These are phyloP conservation scores for Batkoa obscura DNA, from an alignment of 371 early-diverging fungal species.

Conservation along the genomic window DNA sequence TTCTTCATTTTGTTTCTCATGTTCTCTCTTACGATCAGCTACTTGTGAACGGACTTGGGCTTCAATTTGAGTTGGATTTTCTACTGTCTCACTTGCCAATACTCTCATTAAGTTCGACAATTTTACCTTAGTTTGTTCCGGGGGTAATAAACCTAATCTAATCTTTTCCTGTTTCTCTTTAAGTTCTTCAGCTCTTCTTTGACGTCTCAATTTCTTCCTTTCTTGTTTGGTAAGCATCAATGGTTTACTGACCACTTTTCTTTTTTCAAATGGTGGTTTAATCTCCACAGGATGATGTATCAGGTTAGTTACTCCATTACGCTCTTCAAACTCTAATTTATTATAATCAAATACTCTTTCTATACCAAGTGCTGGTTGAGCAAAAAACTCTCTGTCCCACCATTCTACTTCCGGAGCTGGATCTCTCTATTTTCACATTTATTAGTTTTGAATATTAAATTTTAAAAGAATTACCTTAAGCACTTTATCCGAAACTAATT, in stretches of 20 bases:
- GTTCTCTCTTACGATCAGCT: slow-evolving; percentile 55
- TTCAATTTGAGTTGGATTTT: slow-evolving; percentile 86
- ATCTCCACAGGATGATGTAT: slow-evolving; percentile 88
- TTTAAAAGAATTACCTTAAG: slow-evolving; percentile 33
- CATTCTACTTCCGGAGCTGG: slow-evolving; percentile 76
- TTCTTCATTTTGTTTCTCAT: slow-evolving; percentile 59
- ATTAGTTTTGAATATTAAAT: slow-evolving; percentile 1
- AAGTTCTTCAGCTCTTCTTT: slow-evolving; percentile 60
- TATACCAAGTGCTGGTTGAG: neutral
- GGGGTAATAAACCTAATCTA: slow-evolving; percentile 76
- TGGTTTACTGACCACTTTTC: slow-evolving; percentile 39
- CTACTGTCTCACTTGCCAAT: slow-evolving; percentile 72
- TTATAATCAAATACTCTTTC: slow-evolving; percentile 9
- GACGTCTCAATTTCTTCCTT: slow-evolving; percentile 77
- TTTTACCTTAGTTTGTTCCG: slow-evolving; percentile 81
- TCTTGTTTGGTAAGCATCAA: slow-evolving; percentile 79
- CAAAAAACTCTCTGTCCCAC: slow-evolving; percentile 57
- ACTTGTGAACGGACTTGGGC: slow-evolving; percentile 72
- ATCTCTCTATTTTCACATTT: slow-evolving; percentile 20
- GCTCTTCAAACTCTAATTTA: slow-evolving; percentile 21
- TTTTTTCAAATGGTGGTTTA: slow-evolving; percentile 34
- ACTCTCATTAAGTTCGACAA: slow-evolving; percentile 87
- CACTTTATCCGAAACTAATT: slow-evolving; percentile 41
- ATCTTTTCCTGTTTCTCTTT: slow-evolving; percentile 91
- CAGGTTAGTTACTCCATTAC: slow-evolving; percentile 49